Evolutionary conservation across 495 filamentous ascomycete species (phyloP).

Genomic region (Podospora didyma): DNA sequence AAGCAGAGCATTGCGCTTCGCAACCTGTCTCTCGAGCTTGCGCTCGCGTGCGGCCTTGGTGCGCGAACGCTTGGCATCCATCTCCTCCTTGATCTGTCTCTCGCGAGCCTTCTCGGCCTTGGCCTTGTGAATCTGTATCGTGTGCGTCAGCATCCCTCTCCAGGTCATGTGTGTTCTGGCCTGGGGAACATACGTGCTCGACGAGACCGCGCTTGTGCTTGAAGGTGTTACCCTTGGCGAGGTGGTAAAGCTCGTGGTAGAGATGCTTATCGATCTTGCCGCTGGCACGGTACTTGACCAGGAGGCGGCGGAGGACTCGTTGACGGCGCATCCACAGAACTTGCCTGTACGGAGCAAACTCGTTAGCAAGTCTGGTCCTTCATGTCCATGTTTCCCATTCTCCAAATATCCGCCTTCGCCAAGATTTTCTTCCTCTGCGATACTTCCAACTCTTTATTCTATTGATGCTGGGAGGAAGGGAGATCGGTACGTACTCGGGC

Average conservation of each 20-base stretch:
- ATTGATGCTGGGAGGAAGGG: no score
- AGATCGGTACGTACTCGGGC: slow-evolving; percentile 70
- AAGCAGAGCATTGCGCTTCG: slow-evolving; percentile 82
- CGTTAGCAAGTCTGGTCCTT: slow-evolving; percentile 25
- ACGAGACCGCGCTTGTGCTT: slow-evolving; percentile 99
- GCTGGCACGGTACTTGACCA: slow-evolving; percentile 98
- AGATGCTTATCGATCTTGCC: slow-evolving; percentile 99
- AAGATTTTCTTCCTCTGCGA: no score
- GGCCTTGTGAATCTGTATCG: slow-evolving; percentile 89
- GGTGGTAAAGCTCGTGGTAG: slow-evolving; percentile 99
- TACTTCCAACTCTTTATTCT: no score
- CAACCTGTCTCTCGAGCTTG: slow-evolving; percentile 78
- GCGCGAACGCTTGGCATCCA: slow-evolving; percentile 99
- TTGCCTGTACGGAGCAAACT: slow-evolving; percentile 54
- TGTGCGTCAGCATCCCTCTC: slow-evolving; percentile 13
- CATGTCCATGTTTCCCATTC: no score
- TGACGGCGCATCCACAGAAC: slow-evolving; percentile 99
- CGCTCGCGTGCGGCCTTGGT: slow-evolving; percentile 99
- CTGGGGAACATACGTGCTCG: slow-evolving; percentile 84
- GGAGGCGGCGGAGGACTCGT: slow-evolving; percentile 94
- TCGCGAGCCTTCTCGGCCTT: slow-evolving; percentile 98
- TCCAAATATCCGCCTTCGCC: no score
- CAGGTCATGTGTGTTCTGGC: no score
- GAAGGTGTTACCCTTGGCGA: slow-evolving; percentile 99
- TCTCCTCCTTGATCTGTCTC: slow-evolving; percentile 92